phyloP scores from a whole-genome alignment of 225 moss, liverwort and hornwort genomes.

The Sphagnum contortum region DNA sequence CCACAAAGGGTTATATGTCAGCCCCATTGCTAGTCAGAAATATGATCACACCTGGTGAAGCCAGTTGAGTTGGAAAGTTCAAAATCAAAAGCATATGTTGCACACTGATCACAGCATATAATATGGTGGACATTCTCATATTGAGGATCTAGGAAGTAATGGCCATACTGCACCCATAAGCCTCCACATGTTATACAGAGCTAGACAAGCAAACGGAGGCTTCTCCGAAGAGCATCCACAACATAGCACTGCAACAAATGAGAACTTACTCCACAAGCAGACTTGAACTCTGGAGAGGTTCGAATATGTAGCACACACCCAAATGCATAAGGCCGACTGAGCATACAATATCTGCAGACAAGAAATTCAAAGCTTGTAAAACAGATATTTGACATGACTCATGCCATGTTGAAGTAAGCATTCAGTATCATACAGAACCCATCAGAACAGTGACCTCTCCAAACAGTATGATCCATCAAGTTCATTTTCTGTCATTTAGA shows the following conservation, averaged over 20 bases:
- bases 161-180: conserved; percentile 67
- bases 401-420: too few relatives aligned
- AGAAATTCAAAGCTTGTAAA: background rate
- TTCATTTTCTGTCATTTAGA: too few relatives aligned
- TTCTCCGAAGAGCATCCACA: too few relatives aligned
- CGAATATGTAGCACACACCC: conserved; percentile 81
- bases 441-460: too few relatives aligned
- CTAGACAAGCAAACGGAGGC: too few relatives aligned
- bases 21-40: too few relatives aligned
- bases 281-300: conserved; percentile 81
- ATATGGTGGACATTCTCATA: conserved; percentile 94
- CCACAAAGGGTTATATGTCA: too few relatives aligned
- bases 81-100: conserved; percentile 89
- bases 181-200: too few relatives aligned
- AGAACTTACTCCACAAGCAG: conserved; percentile 72
- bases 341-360: conserved; percentile 79
- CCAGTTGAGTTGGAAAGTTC: conserved; percentile 65
- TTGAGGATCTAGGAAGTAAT: conserved; percentile 91
- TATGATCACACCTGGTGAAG: conserved; percentile 52
- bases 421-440: too few relatives aligned
- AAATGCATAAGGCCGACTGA: conserved; percentile 95
- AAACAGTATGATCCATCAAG: too few relatives aligned
- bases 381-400: too few relatives aligned
- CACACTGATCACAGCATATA: conserved; percentile 91
- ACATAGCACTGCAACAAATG: conserved; percentile 1